Evolutionary conservation across 2,329 filamentous ascomycete species (phyloP), one percentile per base, ranked within the genome.

Genomic region (Boeremia lycopersici): DNA sequence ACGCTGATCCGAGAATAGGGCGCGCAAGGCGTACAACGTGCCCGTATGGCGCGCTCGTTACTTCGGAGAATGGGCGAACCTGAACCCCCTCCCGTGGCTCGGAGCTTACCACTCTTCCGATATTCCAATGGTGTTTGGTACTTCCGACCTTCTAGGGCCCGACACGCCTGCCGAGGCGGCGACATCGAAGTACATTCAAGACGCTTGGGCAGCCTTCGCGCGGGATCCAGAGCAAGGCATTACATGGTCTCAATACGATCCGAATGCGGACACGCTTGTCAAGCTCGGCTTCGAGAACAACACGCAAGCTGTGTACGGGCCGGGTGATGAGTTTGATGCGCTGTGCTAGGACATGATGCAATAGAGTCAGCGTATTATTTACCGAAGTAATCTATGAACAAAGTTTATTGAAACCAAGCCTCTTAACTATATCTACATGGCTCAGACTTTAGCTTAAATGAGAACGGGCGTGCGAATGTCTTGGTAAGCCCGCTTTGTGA

Each of bases 131-230:
- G 34, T 67, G 2, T 70, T 70, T 49, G 67, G 64, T 3, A 70
- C 67, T 2, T 57, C 56, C 28, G 48, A 62, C 41, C 41, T 64
- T 11, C 48, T 51, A 6, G 64, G 56, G 2, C 50, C 60, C 6
- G 38, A 61, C n/a, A 62, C 65, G 1, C 35, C 57, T 11, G 53
- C 65, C 1, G 71, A 75, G 49, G 55, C 44, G 13, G 61, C 57
- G 43, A 69, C 67, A 4, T 69, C 65, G 31, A 52, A 60, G 39
- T 70, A 70, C 31, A 70, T 74, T 60, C 68, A 75, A 49, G 62
- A 65, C 44, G 61, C 65, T 2, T 65, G 71, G 57, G 45, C 65
- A 7, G 65, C 64, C 1, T 76, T 75, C 40, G 67, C 65, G 2
- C 60, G 53, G 10, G 66, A 75, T 53, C 73, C 72, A 8, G 31